Percentiles rank a stretch among this genome's conserved stretches.
Evolutionary conservation across 2,329 filamentous ascomycete genomes (phyloP).

Genomic region (Colletotrichum theobromicola): DNA sequence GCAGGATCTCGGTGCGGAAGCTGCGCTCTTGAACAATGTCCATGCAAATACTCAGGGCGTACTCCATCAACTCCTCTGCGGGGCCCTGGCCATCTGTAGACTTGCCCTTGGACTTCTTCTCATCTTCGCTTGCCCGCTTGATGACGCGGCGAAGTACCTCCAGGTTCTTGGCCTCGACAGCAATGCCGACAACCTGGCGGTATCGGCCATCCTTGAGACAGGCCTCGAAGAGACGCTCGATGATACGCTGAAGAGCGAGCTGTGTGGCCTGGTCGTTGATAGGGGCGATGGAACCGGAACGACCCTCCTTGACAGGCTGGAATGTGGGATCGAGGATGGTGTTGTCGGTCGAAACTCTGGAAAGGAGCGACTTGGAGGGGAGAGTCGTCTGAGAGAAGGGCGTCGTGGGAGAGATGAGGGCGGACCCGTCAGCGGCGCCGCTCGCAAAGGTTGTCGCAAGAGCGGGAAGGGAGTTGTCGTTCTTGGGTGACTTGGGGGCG

Average conservation of each 20-base stretch:
- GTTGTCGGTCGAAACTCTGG: slow-evolving; percentile 74
- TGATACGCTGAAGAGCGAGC: slow-evolving; percentile 79
- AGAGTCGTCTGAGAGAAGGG: slow-evolving; percentile 94
- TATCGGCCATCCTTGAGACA: slow-evolving; percentile 88
- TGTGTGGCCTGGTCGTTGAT: slow-evolving; percentile 74
- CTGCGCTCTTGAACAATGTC: slow-evolving; percentile 93
- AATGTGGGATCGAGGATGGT: slow-evolving; percentile 65
- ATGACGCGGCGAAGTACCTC: slow-evolving; percentile 88
- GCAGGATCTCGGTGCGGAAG: slow-evolving; percentile 82
- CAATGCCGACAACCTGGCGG: slow-evolving; percentile 95
- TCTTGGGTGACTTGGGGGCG: slow-evolving; percentile 45
- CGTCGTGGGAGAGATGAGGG: slow-evolving; percentile 85
- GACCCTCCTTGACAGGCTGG: slow-evolving; percentile 59
- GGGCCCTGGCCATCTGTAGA: slow-evolving; percentile 53
- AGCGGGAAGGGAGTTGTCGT: slow-evolving; percentile 62
- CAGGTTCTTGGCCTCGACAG: slow-evolving; percentile 91
- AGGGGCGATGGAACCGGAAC: slow-evolving; percentile 67
- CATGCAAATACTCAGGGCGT: slow-evolving; percentile 95
- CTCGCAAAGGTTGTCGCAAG: slow-evolving; percentile 81
- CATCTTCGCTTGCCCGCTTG: slow-evolving; percentile 85
- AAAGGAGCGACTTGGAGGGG: slow-evolving; percentile 94
- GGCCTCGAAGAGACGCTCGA: slow-evolving; percentile 88
- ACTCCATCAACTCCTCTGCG: slow-evolving; percentile 95
- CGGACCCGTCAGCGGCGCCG: slow-evolving; percentile 69
- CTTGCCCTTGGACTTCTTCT: slow-evolving; percentile 73